Evolutionary conservation across 2,329 filamentous ascomycete species (phyloP).

Genomic region (Hirsutella rhossiliensis): DNA sequence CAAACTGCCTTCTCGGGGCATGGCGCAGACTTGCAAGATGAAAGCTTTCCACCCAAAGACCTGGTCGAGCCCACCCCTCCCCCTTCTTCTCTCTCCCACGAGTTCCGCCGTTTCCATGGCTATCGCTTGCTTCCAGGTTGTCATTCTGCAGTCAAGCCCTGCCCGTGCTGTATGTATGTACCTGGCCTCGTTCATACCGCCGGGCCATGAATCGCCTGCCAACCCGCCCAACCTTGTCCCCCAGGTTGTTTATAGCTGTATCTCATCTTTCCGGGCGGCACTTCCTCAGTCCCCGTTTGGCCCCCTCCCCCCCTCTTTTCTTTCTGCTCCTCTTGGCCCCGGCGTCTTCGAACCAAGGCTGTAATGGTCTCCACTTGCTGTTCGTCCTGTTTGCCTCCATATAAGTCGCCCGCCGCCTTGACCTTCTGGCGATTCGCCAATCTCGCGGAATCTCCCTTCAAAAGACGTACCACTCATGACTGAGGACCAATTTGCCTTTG

Average conservation of each 20-base stretch:
- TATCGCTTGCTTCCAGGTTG: not conserved
- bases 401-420: constrained; percentile 2
- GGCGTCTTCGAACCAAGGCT: constrained; percentile 2
- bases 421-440: not conserved
- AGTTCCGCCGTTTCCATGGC: constrained; percentile 1
- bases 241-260: constrained; percentile 3
- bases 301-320: constrained; percentile 2
- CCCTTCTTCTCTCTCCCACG: not conserved
- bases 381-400: constrained; percentile 1
- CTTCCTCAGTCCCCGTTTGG: constrained; percentile 4
- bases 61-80: not conserved
- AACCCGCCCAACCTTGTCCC: constrained; percentile 1
- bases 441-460: not conserved
- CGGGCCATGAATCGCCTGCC: not conserved
- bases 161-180: not conserved
- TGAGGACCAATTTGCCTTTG: too few species aligned
- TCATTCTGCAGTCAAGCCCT: constrained; percentile 1
- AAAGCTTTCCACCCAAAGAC: not conserved
- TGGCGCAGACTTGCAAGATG: not conserved
- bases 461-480: not conserved
- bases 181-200: constrained; percentile 1
- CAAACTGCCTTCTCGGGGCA: not conserved
- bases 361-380: constrained; percentile 3
- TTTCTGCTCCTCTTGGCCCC: constrained; percentile 1
- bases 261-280: constrained; percentile 5